These are phyloP conservation scores for Wickerhamiella azymoides DNA, from an alignment of 805 yeast species.

Conservation along the genomic window DNA sequence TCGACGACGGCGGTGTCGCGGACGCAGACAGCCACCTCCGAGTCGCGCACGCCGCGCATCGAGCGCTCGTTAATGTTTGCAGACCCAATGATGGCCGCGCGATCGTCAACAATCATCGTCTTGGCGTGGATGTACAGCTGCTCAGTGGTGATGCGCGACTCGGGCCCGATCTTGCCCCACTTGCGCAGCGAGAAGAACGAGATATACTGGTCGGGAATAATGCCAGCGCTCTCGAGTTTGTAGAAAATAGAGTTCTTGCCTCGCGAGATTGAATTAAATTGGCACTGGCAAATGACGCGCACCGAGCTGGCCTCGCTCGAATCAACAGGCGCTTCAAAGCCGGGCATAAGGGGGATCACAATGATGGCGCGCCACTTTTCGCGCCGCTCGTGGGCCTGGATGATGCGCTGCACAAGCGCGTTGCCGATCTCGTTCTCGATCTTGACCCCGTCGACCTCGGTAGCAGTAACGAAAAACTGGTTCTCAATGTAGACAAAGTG, in stretches of 20 bases:
- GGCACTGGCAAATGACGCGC: conserved; percentile 92
- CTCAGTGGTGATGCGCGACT: conserved; percentile 64
- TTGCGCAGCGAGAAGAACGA: conserved; percentile 84
- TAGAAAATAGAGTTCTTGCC: conserved; percentile 83
- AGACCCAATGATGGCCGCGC: conserved; percentile 88
- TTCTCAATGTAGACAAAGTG: conserved; percentile 91
- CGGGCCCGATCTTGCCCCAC: conserved; percentile 86
- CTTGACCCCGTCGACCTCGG: conserved; percentile 59
- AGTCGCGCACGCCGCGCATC: conserved; percentile 85
- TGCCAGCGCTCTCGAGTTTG: conserved; percentile 60
- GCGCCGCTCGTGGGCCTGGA: conserved; percentile 66
- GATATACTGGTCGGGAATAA: conserved; percentile 78
- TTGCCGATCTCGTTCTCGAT: conserved; percentile 86
- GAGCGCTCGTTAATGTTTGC: conserved; percentile 96
- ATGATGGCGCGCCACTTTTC: conserved; percentile 82
- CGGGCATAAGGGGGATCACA: conserved; percentile 93
- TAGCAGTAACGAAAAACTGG: conserved; percentile 88
- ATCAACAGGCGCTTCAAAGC: conserved; percentile 87
- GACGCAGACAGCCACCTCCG: conserved; percentile 82
- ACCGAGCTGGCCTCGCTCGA: conserved; percentile 90
- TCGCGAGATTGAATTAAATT: conserved; percentile 81
- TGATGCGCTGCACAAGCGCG: conserved; percentile 92
- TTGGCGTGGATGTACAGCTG: conserved; percentile 92
- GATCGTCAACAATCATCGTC: conserved; percentile 80
- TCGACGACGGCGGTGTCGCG: conserved; percentile 49